Evolutionary conservation across 306 rosid genomes (phyloP).

Genomic region (Inga leiocalycina): DNA sequence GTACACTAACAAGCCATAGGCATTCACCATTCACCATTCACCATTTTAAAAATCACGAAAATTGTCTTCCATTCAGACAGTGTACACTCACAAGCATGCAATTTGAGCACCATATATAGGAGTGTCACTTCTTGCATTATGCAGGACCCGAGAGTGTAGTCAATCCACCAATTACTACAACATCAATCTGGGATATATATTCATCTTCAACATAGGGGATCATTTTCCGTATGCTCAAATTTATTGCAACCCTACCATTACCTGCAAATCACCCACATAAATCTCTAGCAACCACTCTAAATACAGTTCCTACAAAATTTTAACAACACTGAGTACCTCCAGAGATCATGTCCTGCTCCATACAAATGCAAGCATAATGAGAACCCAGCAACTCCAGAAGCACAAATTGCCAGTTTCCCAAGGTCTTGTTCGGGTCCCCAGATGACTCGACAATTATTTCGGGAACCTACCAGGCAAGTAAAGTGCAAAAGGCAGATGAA

Average conservation of each 20-base stretch:
- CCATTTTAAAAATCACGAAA: background rate
- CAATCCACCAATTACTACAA: constrained; percentile 51
- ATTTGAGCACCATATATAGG: background rate
- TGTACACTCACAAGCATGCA: background rate
- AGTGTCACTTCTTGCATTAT: constrained; percentile 7
- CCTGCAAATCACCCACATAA: constrained; percentile 47
- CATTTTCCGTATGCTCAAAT: constrained; percentile 62
- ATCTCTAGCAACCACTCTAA: constrained; percentile 11
- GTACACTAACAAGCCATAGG: no score
- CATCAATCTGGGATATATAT: constrained; percentile 55
- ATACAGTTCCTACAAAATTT: background rate
- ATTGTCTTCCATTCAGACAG: background rate
- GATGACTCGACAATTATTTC: constrained; percentile 55
- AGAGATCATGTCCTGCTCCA: constrained; percentile 46
- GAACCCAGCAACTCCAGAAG: constrained; percentile 77
- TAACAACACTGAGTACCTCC: constrained; percentile 45
- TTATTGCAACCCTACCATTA: constrained; percentile 44
- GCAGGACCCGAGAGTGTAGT: constrained; percentile 30
- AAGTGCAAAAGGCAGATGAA: constrained; percentile 10
- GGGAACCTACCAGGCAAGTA: constrained; percentile 37
- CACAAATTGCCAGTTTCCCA: constrained; percentile 61
- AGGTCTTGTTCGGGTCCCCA: constrained; percentile 38
- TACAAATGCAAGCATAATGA: constrained; percentile 83
- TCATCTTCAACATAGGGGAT: constrained; percentile 83
- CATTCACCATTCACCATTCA: background rate